Evolutionary conservation across 2,329 filamentous ascomycete species (phyloP).

Genomic region (Ceratocystis destructans): DNA sequence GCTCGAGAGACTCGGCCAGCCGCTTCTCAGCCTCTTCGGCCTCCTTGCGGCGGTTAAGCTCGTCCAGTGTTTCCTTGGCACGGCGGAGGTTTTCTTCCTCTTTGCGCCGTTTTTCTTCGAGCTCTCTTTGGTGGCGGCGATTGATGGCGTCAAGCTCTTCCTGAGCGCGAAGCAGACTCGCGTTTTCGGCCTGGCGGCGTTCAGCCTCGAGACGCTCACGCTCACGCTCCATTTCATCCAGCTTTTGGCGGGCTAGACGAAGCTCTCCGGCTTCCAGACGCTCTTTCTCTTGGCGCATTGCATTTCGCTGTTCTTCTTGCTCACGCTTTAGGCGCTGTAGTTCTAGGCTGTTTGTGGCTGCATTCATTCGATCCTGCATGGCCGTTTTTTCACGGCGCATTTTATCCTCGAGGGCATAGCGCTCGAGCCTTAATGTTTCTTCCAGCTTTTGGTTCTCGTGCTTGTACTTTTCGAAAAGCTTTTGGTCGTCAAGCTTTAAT

Average conservation of each 20-base stretch:
- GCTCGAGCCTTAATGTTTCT: neutral
- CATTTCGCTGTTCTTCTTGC: neutral
- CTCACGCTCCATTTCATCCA: constrained; percentile 27
- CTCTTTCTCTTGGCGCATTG: constrained; percentile 9
- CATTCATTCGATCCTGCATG: constrained; percentile 7
- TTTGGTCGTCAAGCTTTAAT: neutral
- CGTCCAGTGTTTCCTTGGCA: constrained; percentile 36
- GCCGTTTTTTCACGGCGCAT: neutral
- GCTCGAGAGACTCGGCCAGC: constrained; percentile 39
- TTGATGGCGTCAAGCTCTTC: constrained; percentile 36
- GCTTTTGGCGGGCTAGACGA: constrained; percentile 27
- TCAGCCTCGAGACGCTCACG: constrained; percentile 24
- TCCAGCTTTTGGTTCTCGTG: neutral
- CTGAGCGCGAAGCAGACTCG: constrained; percentile 34
- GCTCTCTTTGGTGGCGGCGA: constrained; percentile 32
- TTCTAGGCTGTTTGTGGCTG: constrained; percentile 4
- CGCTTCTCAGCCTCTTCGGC: constrained; percentile 37
- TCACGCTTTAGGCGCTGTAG: constrained; percentile 5
- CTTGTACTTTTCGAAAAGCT: neutral
- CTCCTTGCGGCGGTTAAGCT: constrained; percentile 34
- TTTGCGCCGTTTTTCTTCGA: constrained; percentile 28
- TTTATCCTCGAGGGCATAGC: neutral
- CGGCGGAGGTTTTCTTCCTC: constrained; percentile 27
- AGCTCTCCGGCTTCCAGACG: constrained; percentile 32
- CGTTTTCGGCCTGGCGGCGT: constrained; percentile 33